Conservation (phyloP, 441 rosid species). For the Mallotus repandus region DNA sequence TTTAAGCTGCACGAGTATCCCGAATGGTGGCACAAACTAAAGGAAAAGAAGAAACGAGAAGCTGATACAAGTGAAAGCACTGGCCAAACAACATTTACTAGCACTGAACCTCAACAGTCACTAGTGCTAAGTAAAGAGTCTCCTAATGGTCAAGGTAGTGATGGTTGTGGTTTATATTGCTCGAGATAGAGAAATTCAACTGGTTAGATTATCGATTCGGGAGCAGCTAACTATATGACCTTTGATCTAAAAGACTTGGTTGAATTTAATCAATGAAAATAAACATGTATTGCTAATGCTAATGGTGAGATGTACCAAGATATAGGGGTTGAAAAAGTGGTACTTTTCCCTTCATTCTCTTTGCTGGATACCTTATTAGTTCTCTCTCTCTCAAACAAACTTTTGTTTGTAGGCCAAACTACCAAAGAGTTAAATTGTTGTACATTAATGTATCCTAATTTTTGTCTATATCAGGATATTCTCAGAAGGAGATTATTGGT, state of each 20-base stretch:
- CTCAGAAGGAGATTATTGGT: too few species aligned
- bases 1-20: neutral
- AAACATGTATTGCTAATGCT: neutral
- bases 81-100: too few species aligned
- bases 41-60: neutral
- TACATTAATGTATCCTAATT: too few species aligned
- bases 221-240: neutral
- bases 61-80: neutral
- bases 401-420: neutral
- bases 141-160: too few species aligned
- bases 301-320: neutral
- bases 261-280: too few species aligned
- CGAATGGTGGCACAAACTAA: neutral
- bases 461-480: too few species aligned
- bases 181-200: too few species aligned
- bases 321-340: neutral
- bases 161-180: too few species aligned
- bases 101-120: neutral
- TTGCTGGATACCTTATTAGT: neutral
- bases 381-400: neutral
- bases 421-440: too few species aligned
- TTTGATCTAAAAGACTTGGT: too few species aligned
- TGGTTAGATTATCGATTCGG: neutral
- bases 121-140: neutral
- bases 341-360: neutral